These are phyloP conservation scores for Zasmidium angulare DNA, from an alignment of 2,329 filamentous ascomycete species.

Conservation along the genomic window DNA sequence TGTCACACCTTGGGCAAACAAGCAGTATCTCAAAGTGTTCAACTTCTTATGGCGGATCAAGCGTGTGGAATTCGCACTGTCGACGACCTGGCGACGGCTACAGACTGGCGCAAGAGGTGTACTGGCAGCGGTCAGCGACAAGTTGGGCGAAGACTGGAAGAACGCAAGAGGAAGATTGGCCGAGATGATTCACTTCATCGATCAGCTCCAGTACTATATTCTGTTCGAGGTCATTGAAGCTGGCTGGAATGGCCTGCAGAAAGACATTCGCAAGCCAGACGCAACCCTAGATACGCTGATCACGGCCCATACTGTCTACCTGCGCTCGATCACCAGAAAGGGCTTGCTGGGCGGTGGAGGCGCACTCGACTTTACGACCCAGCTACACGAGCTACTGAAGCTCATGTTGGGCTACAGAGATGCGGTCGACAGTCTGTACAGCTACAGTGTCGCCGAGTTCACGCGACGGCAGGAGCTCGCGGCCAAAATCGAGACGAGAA, in stretches of 20 bases:
- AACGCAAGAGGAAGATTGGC: constrained; percentile 81
- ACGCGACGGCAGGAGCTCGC: constrained; percentile 83
- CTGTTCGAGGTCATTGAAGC: constrained; percentile 97
- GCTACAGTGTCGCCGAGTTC: constrained; percentile 92
- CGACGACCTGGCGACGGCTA: constrained; percentile 87
- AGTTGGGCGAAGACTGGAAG: constrained; percentile 71
- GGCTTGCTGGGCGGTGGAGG: constrained; percentile 74
- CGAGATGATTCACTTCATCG: constrained; percentile 98
- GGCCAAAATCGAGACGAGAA: constrained; percentile 67
- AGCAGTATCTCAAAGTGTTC: constrained; percentile 98
- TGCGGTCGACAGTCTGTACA: constrained; percentile 89
- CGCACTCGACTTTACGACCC: constrained; percentile 72
- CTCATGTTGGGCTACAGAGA: constrained; percentile 94
- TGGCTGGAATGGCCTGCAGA: constrained; percentile 88
- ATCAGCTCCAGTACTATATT: constrained; percentile 97
- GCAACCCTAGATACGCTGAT: constrained; percentile 95
- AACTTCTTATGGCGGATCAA: constrained; percentile 99
- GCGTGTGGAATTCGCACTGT: constrained; percentile 89
- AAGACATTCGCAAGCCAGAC: constrained; percentile 71
- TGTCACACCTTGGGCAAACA: constrained; percentile 90
- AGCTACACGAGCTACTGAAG: constrained; percentile 88
- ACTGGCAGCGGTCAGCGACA: constrained; percentile 71
- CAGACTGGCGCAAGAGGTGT: constrained; percentile 96
- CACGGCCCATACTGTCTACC: constrained; percentile 83
- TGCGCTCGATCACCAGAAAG: constrained; percentile 93